phyloP scores from a whole-genome alignment of 768 basidiomycete species.

The Suillus cothurnatus region DNA sequence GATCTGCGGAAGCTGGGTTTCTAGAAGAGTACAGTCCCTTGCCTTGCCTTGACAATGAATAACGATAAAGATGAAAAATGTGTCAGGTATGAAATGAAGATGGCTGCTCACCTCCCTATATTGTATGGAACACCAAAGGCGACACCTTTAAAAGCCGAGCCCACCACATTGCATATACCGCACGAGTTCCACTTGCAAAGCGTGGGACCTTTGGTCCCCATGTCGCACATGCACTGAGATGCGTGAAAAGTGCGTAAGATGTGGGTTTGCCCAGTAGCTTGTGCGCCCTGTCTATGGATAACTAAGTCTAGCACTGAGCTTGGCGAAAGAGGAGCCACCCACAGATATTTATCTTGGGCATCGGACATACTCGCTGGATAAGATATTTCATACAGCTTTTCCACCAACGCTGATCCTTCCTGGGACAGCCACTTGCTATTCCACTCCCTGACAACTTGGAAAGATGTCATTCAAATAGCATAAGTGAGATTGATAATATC shows the following conservation, averaged over 20 bases:
- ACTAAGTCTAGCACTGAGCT: slow-evolving; percentile 9
- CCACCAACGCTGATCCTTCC: slow-evolving; percentile 37
- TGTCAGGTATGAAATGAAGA: slow-evolving; percentile 7
- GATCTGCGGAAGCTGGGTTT: slow-evolving; percentile 60
- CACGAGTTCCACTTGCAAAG: slow-evolving; percentile 64
- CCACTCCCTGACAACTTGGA: slow-evolving; percentile 4
- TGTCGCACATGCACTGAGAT: slow-evolving; percentile 68
- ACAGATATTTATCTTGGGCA: slow-evolving; percentile 54
- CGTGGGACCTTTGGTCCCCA: slow-evolving; percentile 53
- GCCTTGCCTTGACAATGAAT: slow-evolving; percentile 46
- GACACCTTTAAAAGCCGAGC: slow-evolving; percentile 56
- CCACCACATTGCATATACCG: slow-evolving; percentile 62
- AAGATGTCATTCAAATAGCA: slow-evolving; percentile 16
- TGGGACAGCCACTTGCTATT: slow-evolving; percentile 3
- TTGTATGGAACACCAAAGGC: slow-evolving; percentile 58
- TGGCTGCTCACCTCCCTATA: slow-evolving; percentile 50
- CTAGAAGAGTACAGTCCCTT: slow-evolving; percentile 65
- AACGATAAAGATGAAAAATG: slow-evolving; percentile 8
- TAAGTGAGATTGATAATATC: slow-evolving; percentile 18
- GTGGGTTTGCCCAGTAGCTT: slow-evolving; percentile 38
- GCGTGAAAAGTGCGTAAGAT: slow-evolving; percentile 64
- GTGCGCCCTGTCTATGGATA: slow-evolving; percentile 32
- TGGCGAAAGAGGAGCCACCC: slow-evolving; percentile 16
- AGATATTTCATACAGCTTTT: slow-evolving; percentile 58
- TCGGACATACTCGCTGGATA: slow-evolving; percentile 30